Base-by-base conservation (phyloP, 2,329 filamentous ascomycete species). In the Aspergillus amoenus region DNA sequence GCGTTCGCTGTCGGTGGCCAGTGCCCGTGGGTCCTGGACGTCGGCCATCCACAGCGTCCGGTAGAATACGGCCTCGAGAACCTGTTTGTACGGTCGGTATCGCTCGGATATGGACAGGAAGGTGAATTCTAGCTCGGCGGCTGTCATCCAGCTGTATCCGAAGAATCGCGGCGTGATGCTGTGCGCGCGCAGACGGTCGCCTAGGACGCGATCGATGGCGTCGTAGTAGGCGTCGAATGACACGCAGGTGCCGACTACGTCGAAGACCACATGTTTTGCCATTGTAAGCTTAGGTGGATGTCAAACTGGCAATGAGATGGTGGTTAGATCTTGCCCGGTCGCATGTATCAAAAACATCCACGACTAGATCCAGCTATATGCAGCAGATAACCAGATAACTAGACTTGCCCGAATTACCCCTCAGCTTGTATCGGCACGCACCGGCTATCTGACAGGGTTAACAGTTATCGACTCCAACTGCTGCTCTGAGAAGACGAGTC, bases 241-340 rank as follows among this genome's bases (percentile, higher is more conserved):
- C 44, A 80, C 76, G 48, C 74, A 74, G 17, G 78, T 81, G 13
- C 78, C 78, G 52, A 84, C 82, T 2, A 84, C 75, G 64, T 82
- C 79, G 61, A 81, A 81, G 30, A 81, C 78, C 56, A 81, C 73
- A 59, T 81, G 21, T 21, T 21, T 21, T 21, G 21, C 21, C 21
- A 21, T 21, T 21, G 21, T 21, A 21, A 21, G 18, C 18, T 18
- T 18, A 18, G 18, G 18, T 18, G 18, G 18, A 18, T 18, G 18
- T 18, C 18, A 18, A 18, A 18, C 18, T 18, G 18, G 18, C 18
- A 18, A 18, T 18, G 18, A 18, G 18, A 18, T 18, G 18, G 18
- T 18, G 18, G 18, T 18, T 18, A 3, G 18, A 18, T 18, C 24
- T 30, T 30, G 27, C 27, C 27, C 27, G 27, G 27, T 30, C 27